Percentiles rank a stretch among this genome's conserved stretches.
These are phyloP conservation scores for Olyra latifolia DNA, from an alignment of 176 grass and related monocot genomes.

Conservation along the genomic window DNA sequence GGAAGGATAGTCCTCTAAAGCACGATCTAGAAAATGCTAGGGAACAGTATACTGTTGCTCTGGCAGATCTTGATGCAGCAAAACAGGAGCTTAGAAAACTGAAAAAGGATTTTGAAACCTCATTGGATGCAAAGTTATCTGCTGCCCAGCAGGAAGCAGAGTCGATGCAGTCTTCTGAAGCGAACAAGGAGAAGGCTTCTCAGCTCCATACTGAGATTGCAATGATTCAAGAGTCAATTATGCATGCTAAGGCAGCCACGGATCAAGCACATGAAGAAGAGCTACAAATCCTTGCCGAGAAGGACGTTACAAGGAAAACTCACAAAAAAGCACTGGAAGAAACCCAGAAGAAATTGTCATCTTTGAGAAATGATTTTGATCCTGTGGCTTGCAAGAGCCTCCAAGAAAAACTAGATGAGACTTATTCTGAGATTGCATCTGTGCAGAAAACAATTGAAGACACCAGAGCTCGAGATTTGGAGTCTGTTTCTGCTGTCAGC, in stretches of 20 bases:
- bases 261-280: slow-evolving; percentile 83
- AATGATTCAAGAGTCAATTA: slow-evolving; percentile 58
- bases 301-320: slow-evolving; percentile 58
- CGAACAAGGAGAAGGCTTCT: slow-evolving; percentile 67
- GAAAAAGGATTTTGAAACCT: slow-evolving; percentile 86
- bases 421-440: slow-evolving; percentile 63
- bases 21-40: slow-evolving; percentile 73
- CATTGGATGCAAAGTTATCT: slow-evolving; percentile 64
- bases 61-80: slow-evolving; percentile 79
- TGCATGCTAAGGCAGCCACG: slow-evolving; percentile 70
- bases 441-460: slow-evolving; percentile 77
- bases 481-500: slow-evolving; percentile 58
- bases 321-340: slow-evolving; percentile 75
- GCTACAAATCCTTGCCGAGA: slow-evolving; percentile 62
- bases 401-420: slow-evolving; percentile 62
- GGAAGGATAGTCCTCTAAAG: slow-evolving; percentile 63
- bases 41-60: slow-evolving; percentile 72
- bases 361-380: slow-evolving; percentile 77
- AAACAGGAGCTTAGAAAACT: slow-evolving; percentile 83
- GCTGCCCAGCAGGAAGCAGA: slow-evolving; percentile 78
- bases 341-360: slow-evolving; percentile 64
- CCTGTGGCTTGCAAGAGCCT: slow-evolving; percentile 62
- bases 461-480: slow-evolving; percentile 58
- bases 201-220: slow-evolving; percentile 71
- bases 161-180: slow-evolving; percentile 60